Percentiles rank a stretch among this genome's conserved stretches.
phyloP scores from a whole-genome alignment of 495 filamentous ascomycete species.

The Lophiostoma macrostomum region DNA sequence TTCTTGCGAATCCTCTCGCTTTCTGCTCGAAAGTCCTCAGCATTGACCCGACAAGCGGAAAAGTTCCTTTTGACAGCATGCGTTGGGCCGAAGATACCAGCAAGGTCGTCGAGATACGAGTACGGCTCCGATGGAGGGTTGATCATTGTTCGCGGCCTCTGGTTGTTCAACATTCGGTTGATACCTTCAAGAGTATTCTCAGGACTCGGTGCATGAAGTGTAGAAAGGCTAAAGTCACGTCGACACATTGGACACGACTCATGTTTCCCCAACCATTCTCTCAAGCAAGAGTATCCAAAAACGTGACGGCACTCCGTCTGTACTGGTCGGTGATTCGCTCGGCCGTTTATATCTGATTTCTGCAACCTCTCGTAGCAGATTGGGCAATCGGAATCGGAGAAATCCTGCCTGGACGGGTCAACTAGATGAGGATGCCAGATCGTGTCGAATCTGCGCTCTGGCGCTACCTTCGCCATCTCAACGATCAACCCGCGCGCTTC shows the following conservation, averaged over 20 bases:
- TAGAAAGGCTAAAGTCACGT: neutral
- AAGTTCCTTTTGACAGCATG: neutral
- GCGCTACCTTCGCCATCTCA: neutral
- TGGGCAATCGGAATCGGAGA: neutral
- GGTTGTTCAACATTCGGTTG: neutral
- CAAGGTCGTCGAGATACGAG: conserved; percentile 2
- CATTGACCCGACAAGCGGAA: neutral
- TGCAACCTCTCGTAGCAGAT: neutral
- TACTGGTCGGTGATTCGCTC: conserved; percentile 3
- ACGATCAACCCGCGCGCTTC: too few species aligned
- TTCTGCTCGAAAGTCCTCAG: neutral
- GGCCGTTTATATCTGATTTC: neutral
- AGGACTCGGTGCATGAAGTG: neutral
- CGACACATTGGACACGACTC: conserved; percentile 5
- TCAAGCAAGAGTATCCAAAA: conserved; percentile 5
- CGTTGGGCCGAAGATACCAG: neutral
- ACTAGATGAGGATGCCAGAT: conserved; percentile 1
- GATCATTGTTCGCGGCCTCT: neutral
- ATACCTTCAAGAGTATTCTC: neutral
- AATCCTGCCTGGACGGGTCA: neutral
- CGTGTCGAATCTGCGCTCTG: neutral
- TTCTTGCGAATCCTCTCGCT: neutral
- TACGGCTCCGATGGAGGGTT: neutral
- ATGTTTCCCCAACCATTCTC: conserved; percentile 1
- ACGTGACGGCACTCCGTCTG: conserved; percentile 8